Conservation (phyloP, 2,329 filamentous ascomycete species). For the Colletotrichum sp. region DNA sequence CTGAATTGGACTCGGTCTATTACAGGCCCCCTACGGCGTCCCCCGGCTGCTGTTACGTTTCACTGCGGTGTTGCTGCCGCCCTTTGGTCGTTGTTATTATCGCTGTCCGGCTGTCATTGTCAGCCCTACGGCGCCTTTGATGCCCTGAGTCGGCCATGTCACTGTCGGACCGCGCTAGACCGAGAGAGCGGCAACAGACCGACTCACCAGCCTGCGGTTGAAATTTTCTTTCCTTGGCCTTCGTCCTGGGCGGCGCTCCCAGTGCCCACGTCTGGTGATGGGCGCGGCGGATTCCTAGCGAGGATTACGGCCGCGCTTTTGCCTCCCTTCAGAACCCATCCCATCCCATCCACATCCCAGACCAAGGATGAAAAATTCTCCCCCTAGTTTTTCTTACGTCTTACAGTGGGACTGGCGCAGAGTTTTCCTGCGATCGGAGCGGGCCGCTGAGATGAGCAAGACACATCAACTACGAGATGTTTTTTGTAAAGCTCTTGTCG, state of each 20-base stretch:
- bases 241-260: background rate
- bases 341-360: background rate
- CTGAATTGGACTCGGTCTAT: background rate
- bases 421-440: constrained; percentile 7
- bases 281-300: background rate
- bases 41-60: background rate
- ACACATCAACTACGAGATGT: constrained; percentile 1
- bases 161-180: background rate
- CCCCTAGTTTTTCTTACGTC: constrained; percentile 19
- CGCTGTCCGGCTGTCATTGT: background rate
- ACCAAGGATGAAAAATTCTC: background rate
- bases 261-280: background rate
- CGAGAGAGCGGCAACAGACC: background rate
- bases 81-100: background rate
- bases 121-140: constrained; percentile 13
- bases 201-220: background rate
- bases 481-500: background rate
- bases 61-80: background rate
- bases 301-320: background rate
- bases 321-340: background rate
- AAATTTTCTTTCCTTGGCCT: background rate
- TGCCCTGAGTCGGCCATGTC: background rate
- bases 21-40: background rate
- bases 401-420: constrained; percentile 13
- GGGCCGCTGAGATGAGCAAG: constrained; percentile 5